Percentiles rank a stretch among this genome's conserved stretches.
Evolutionary conservation across 192 early-diverging fungal genomes (phyloP).

Genomic region (Lobosporangium transversale): DNA sequence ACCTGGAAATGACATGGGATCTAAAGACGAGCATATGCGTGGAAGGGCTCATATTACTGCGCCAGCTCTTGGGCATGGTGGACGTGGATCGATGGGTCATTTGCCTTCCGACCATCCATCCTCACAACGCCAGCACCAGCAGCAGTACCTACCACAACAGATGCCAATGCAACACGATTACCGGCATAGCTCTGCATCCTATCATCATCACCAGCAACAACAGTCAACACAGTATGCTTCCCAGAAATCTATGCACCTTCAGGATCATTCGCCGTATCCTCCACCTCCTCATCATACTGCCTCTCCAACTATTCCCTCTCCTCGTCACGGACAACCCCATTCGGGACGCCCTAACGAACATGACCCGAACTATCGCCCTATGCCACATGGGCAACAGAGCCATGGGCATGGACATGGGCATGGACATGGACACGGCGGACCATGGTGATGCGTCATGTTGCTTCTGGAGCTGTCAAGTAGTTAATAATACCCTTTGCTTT

Average conservation of each 20-base stretch:
- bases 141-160: conserved; percentile 17
- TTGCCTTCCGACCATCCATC: conserved; percentile 21
- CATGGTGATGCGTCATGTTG: conserved; percentile 22
- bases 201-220: conserved; percentile 5
- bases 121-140: conserved; percentile 9
- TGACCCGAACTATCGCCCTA: conserved; percentile 34
- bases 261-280: conserved; percentile 20
- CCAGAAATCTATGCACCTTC: conserved; percentile 22
- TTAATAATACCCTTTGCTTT: background rate
- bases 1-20: background rate
- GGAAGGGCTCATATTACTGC: background rate
- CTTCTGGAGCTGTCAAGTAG: too few relatives aligned
- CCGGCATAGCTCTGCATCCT: conserved; percentile 3
- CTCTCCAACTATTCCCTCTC: conserved; percentile 16
- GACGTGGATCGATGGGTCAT: conserved; percentile 21
- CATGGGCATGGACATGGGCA: conserved; percentile 14
- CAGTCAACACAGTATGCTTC: conserved; percentile 6
- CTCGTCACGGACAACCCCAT: conserved; percentile 22
- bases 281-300: conserved; percentile 10
- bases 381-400: conserved; percentile 17
- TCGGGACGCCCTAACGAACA: conserved; percentile 28
- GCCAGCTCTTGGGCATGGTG: background rate
- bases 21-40: conserved; percentile 26
- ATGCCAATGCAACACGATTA: conserved; percentile 16
- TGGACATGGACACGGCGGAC: conserved; percentile 14